These are phyloP conservation scores for Mycena leptocephala DNA, from an alignment of 768 basidiomycete species.

Conservation along the genomic window DNA sequence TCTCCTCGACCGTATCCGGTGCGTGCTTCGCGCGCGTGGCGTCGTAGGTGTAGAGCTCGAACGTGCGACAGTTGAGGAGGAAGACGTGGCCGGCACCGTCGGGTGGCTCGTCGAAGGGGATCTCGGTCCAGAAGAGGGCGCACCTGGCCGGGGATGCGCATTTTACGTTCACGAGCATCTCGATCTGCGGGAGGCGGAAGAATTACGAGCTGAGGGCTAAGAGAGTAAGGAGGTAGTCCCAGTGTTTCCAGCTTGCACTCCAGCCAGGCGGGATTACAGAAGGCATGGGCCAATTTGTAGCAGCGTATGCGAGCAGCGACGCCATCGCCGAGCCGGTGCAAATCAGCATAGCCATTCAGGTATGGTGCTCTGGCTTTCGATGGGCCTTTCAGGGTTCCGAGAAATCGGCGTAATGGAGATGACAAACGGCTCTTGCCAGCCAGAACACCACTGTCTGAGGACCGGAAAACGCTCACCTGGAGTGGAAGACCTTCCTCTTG, in stretches of 20 bases:
- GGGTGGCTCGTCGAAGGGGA: neutral
- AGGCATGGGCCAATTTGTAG: constrained; percentile 45
- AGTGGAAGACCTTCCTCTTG: neutral
- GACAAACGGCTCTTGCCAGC: too few relatives aligned
- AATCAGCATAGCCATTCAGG: neutral
- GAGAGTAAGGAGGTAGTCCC: constrained; percentile 49
- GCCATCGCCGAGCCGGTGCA: constrained; percentile 30
- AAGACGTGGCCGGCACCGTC: too few relatives aligned
- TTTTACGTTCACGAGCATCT: constrained; percentile 52
- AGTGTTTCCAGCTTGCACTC: constrained; percentile 49
- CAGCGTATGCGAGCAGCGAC: constrained; percentile 33
- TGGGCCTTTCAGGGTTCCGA: too few relatives aligned
- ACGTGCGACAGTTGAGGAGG: too few relatives aligned
- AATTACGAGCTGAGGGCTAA: constrained; percentile 54
- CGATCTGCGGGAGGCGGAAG: constrained; percentile 54
- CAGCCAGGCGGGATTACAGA: constrained; percentile 46
- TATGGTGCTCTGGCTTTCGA: too few relatives aligned
- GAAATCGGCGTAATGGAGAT: too few relatives aligned
- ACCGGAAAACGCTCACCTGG: neutral
- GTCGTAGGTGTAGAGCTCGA: too few relatives aligned
- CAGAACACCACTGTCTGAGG: too few relatives aligned
- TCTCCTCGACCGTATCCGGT: constrained; percentile 26
- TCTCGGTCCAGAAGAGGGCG: constrained; percentile 48
- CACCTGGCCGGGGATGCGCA: constrained; percentile 50
- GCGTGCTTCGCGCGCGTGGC: neutral